phyloP scores from a whole-genome alignment of 2,329 filamentous ascomycete species.

The Metarhizium anisopliae region DNA sequence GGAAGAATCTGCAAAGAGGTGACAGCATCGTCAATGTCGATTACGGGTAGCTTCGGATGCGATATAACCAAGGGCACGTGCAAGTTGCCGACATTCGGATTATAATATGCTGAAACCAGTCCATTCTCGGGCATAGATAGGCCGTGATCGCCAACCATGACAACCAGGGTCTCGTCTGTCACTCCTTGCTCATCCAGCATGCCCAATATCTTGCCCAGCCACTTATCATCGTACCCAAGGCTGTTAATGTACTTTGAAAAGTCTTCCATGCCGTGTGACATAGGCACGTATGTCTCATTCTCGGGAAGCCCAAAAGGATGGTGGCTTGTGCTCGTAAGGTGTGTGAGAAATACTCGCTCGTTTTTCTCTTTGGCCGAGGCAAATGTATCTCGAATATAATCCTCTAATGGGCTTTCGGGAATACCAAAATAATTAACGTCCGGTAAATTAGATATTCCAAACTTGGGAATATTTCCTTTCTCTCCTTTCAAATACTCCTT shows the following conservation, averaged over 20 bases:
- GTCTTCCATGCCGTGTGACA: conserved; percentile 19
- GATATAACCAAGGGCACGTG: conserved; percentile 23
- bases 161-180: conserved; percentile 23
- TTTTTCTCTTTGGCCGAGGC: conserved; percentile 18
- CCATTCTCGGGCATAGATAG: conserved; percentile 23
- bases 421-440: conserved; percentile 27
- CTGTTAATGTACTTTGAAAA: conserved; percentile 25
- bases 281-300: conserved; percentile 16
- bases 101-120: conserved; percentile 21
- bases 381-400: conserved; percentile 25
- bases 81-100: conserved; percentile 22
- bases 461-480: conserved; percentile 13
- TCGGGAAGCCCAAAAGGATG: conserved; percentile 22
- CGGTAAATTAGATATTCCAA: conserved; percentile 17
- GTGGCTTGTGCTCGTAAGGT: conserved; percentile 26
- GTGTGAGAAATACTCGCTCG: conserved; percentile 23
- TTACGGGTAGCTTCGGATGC: conserved; percentile 21
- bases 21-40: conserved; percentile 22
- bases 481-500: conserved; percentile 21
- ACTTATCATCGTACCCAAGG: conserved; percentile 22
- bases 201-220: conserved; percentile 21
- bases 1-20: conserved; percentile 24
- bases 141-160: conserved; percentile 25
- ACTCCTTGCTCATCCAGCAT: conserved; percentile 22
- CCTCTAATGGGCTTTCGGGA: conserved; percentile 19